Evolutionary conservation across 371 early-diverging fungal species (phyloP).

Genomic region (Mucor saturninus): DNA sequence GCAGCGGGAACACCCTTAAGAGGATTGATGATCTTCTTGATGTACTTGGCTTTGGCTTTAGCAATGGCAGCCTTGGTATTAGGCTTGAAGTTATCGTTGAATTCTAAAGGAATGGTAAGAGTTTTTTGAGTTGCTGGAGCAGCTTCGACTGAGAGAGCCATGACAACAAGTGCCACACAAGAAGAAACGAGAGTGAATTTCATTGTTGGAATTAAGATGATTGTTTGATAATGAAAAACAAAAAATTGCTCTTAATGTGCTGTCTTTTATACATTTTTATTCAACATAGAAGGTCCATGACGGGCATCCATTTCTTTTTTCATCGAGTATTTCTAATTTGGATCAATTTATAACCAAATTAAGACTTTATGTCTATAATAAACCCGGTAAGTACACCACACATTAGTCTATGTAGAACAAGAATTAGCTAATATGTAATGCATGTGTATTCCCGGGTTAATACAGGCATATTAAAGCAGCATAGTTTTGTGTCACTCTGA

Average conservation of each 20-base stretch:
- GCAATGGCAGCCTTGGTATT: slow-evolving; percentile 22
- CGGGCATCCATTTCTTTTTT: background rate
- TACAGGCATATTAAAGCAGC: background rate
- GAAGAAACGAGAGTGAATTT: slow-evolving; percentile 19
- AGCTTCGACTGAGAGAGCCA: slow-evolving; percentile 16
- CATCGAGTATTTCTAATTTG: slow-evolving; percentile 4
- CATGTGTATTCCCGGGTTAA: slow-evolving; percentile 1
- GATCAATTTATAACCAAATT: background rate
- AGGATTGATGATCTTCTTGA: slow-evolving; percentile 9
- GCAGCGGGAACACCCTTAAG: background rate
- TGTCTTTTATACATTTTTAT: background rate
- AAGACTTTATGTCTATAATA: background rate
- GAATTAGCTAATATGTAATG: background rate
- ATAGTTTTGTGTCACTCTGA: too few species aligned
- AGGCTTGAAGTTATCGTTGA: slow-evolving; percentile 20
- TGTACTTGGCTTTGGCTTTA: slow-evolving; percentile 26
- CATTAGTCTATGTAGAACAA: background rate
- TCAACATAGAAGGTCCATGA: background rate
- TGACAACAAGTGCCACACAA: slow-evolving; percentile 11
- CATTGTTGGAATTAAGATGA: slow-evolving; percentile 5
- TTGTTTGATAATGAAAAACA: background rate
- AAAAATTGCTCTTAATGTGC: background rate
- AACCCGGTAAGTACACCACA: background rate
- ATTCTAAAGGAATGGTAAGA: slow-evolving; percentile 16
- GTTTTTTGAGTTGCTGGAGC: slow-evolving; percentile 12